Evolutionary conservation across 2,329 filamentous ascomycete species (phyloP), one percentile per base, ranked within the genome.

Genomic region (Xylariaceae sp.): DNA sequence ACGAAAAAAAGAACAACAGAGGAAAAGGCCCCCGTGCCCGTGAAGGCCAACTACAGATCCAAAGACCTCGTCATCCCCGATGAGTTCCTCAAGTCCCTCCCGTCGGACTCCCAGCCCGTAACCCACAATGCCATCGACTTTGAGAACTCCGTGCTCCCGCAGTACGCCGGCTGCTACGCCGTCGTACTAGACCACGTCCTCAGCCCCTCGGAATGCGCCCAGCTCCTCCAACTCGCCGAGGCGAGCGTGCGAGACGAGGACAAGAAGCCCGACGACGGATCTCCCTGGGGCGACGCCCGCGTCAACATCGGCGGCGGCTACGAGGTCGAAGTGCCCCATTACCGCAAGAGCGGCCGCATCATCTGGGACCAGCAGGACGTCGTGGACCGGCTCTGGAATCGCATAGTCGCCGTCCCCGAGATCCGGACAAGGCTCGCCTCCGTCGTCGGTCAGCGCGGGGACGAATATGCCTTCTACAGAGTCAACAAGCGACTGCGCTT

Each of bases 401-500:
- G 89, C 7, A 79, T 86, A 67, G 47, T 67, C 62, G 59, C 66
- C 47, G 67, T 73, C 7, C 68, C 73, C 2, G 74, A 74, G 1
- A 60, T 83, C 34, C 61, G 59, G 12, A 72, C 76, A 35, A 62
- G 70, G 49, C 61, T 83, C 29, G 68, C 63, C 1, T 62, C 64
- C 2, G 63, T 76, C 19, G 63, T 70, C 0, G 60, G 67, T 27
- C 62, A 55, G 26, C 54, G 54, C 30, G 4, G 6, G 6, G 58
- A 59, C 7, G 59, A 3, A 60, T 78, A 77, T 75, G 65, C 68
- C 47, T 77, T 80, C 59, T 58, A 68, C 35, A 61, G 84, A 7
- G 68, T 89, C 42, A 94, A 94, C 67, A 81, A 90, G 66, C 73
- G 88, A 37, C 79, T 91, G 78, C 75, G 89, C 31, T 91, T 91